Percentiles rank a stretch among this genome's conserved stretches.
phyloP scores from a whole-genome alignment of 768 basidiomycete species.

The Suillus hirtellus region DNA sequence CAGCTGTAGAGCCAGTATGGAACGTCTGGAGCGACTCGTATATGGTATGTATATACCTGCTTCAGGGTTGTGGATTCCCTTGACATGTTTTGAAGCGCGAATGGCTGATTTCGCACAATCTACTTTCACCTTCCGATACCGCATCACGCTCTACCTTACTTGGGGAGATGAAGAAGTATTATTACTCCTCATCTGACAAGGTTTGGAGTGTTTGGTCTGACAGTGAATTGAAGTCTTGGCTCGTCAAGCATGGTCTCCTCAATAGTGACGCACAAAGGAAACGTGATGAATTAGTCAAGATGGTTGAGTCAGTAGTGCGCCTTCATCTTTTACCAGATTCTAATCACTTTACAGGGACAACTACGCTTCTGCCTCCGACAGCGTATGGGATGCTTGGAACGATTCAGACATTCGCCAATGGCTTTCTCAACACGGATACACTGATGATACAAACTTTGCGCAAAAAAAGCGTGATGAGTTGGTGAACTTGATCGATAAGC shows the following conservation, averaged over 20 bases:
- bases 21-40: slow-evolving; percentile 86
- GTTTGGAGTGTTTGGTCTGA: slow-evolving; percentile 78
- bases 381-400: slow-evolving; percentile 67
- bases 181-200: slow-evolving; percentile 57
- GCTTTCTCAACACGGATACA: slow-evolving; percentile 72
- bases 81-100: slow-evolving; percentile 48
- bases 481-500: slow-evolving; percentile 67
- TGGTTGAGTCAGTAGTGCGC: slow-evolving; percentile 54
- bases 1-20: slow-evolving; percentile 67
- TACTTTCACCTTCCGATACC: slow-evolving; percentile 65
- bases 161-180: slow-evolving; percentile 73
- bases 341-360: slow-evolving; percentile 50
- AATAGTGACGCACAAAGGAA: slow-evolving; percentile 67
- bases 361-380: slow-evolving; percentile 61
- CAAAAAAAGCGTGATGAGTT: slow-evolving; percentile 74
- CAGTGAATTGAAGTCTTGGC: slow-evolving; percentile 74
- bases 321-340: not conserved
- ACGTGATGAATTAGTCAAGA: slow-evolving; percentile 76
- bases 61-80: slow-evolving; percentile 5
- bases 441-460: slow-evolving; percentile 51
- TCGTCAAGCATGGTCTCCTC: slow-evolving; percentile 70
- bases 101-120: slow-evolving; percentile 81
- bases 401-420: slow-evolving; percentile 72
- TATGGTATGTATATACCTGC: slow-evolving; percentile 49
- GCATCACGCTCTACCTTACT: slow-evolving; percentile 54